Percentiles rank a stretch among this genome's conserved stretches.
Conservation (phyloP, 192 early-diverging fungal species). For the Coemansia sp. region DNA sequence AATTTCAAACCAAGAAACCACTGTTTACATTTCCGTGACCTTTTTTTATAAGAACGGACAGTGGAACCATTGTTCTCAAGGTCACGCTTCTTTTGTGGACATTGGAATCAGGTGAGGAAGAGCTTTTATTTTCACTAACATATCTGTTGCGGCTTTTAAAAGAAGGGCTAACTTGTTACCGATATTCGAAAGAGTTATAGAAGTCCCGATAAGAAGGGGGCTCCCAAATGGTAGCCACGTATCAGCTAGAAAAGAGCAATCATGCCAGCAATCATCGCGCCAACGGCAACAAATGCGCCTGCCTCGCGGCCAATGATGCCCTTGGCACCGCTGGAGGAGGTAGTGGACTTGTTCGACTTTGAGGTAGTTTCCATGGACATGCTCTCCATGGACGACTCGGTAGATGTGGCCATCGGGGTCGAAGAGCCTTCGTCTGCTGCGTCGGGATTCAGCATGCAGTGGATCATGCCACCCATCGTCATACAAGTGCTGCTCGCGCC, state of each 20-base stretch:
- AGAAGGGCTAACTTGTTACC: neutral
- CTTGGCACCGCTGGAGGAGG: conserved; percentile 13
- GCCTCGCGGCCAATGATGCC: conserved; percentile 10
- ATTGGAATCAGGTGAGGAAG: too few species aligned
- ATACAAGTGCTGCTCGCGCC: conserved; percentile 37
- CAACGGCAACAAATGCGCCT: conserved; percentile 20
- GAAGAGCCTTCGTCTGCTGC: neutral
- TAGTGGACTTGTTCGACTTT: neutral
- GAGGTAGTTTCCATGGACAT: conserved; percentile 2
- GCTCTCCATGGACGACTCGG: conserved; percentile 4
- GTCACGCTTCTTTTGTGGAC: too few species aligned
- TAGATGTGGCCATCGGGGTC: conserved; percentile 11
- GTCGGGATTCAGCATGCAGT: conserved; percentile 53
- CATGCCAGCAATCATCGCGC: conserved; percentile 27
- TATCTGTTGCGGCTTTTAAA: neutral
- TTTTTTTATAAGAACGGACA: too few species aligned
- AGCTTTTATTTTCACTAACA: too few species aligned
- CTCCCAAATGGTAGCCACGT: neutral
- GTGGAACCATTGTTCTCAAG: too few species aligned
- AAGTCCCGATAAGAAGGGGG: neutral
- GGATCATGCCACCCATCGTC: conserved; percentile 53
- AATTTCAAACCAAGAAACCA: too few species aligned
- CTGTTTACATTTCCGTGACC: too few species aligned
- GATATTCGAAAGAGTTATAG: neutral
- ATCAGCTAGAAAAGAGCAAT: conserved; percentile 29